Conservation (phyloP, 2,329 filamentous ascomycete species). For the Penicillium sp. region DNA sequence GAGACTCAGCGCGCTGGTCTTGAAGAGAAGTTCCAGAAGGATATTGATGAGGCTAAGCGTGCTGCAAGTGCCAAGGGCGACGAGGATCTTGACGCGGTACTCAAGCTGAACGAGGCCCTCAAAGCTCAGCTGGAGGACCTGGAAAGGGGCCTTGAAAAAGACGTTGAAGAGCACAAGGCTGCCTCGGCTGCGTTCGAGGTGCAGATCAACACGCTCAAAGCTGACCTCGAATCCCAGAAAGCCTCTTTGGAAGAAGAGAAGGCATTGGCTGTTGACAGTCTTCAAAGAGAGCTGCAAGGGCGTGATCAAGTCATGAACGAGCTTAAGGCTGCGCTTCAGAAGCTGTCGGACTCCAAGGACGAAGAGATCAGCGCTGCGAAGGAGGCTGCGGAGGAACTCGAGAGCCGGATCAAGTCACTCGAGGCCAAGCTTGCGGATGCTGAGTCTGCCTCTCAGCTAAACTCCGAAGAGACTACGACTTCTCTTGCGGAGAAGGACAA, state of each 20-base stretch:
- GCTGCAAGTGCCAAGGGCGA: conserved; percentile 40
- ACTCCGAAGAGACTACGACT: conserved; percentile 27
- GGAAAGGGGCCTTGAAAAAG: conserved; percentile 37
- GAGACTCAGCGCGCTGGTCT: conserved; percentile 41
- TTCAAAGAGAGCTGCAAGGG: conserved; percentile 39
- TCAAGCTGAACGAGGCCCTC: conserved; percentile 42
- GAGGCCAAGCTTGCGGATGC: conserved; percentile 38
- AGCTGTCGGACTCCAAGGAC: conserved; percentile 39
- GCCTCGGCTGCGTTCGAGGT: conserved; percentile 31
- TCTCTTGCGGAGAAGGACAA: conserved; percentile 41
- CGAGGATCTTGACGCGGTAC: conserved; percentile 35
- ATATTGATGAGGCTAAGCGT: conserved; percentile 43
- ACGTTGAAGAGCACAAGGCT: conserved; percentile 38
- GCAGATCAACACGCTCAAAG: conserved; percentile 34
- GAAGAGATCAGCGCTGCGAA: conserved; percentile 38
- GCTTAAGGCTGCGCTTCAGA: conserved; percentile 42
- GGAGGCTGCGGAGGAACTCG: conserved; percentile 36
- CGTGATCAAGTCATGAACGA: conserved; percentile 42
- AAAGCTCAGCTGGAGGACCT: conserved; percentile 38
- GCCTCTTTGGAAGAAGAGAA: conserved; percentile 36
- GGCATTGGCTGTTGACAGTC: conserved; percentile 31
- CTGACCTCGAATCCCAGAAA: conserved; percentile 36
- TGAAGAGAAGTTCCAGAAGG: conserved; percentile 39
- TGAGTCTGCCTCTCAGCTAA: conserved; percentile 31
- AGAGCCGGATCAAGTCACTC: conserved; percentile 40